These are phyloP conservation scores for Helenozyma baotianmanensis DNA, from an alignment of 805 yeast genomes.

Conservation along the genomic window DNA sequence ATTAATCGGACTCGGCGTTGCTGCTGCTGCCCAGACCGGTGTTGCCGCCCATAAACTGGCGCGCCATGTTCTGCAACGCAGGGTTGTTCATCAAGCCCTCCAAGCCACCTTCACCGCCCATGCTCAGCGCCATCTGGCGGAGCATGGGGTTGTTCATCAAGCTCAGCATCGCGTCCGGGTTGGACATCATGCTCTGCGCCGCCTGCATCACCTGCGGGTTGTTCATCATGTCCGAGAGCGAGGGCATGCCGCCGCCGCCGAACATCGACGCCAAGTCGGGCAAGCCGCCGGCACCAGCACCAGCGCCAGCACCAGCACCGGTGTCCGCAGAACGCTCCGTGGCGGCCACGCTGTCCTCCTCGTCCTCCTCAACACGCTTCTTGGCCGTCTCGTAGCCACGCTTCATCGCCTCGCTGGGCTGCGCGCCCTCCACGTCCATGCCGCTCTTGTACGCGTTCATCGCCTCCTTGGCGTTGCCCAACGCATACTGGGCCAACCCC, in stretches of 20 bases:
- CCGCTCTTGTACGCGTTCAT: slow-evolving; percentile 89
- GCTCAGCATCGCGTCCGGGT: slow-evolving; percentile 70
- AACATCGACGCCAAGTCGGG: slow-evolving; percentile 75
- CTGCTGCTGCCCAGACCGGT: slow-evolving; percentile 3
- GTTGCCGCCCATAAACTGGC: slow-evolving; percentile 58
- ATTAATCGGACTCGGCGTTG: too few species aligned
- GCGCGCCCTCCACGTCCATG: slow-evolving; percentile 78
- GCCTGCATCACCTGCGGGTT: slow-evolving; percentile 84
- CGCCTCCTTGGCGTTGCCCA: slow-evolving; percentile 87
- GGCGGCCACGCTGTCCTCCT: slow-evolving; percentile 37
- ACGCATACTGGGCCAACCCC: slow-evolving; percentile 91
- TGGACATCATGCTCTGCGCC: slow-evolving; percentile 82
- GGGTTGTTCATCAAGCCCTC: slow-evolving; percentile 79
- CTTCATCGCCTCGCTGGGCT: slow-evolving; percentile 83
- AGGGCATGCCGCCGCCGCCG: slow-evolving; percentile 72
- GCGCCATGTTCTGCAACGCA: slow-evolving; percentile 59
- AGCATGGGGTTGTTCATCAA: slow-evolving; percentile 78
- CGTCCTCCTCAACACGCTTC: slow-evolving; percentile 75
- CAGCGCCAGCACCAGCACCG: slow-evolving; percentile 34
- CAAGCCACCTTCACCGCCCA: slow-evolving; percentile 56
- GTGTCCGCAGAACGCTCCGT: slow-evolving; percentile 26
- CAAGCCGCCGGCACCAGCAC: slow-evolving; percentile 50
- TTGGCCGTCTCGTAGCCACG: slow-evolving; percentile 93
- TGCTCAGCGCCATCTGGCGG: slow-evolving; percentile 75
- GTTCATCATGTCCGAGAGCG: slow-evolving; percentile 32